Evolutionary conservation across 1,284 basidiomycete species (phyloP).

Genomic region (Sutorius eximius): DNA sequence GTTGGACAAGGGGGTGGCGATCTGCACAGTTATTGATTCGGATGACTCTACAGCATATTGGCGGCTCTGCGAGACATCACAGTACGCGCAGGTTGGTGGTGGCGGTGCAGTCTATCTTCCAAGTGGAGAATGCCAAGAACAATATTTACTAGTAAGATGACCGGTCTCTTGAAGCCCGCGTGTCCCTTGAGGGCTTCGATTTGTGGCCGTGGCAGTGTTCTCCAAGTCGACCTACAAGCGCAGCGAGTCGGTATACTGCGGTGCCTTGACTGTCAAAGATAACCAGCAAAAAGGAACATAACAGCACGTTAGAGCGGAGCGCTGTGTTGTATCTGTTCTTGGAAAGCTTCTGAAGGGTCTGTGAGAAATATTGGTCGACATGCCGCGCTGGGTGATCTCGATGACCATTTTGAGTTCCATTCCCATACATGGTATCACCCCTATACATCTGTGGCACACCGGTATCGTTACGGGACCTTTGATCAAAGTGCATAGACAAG

Average conservation of each 20-base stretch:
- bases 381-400: conserved; percentile 9
- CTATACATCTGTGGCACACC: conserved; percentile 4
- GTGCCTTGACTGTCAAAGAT: neutral
- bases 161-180: neutral
- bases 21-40: neutral
- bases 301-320: neutral
- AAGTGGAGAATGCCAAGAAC: neutral
- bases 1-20: neutral
- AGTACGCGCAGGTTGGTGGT: neutral
- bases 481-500: neutral
- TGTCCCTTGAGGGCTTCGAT: neutral
- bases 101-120: conserved; percentile 2
- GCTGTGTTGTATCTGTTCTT: neutral
- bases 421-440: conserved; percentile 21
- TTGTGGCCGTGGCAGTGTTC: neutral
- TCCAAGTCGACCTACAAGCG: conserved; percentile 8
- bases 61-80: neutral
- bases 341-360: neutral
- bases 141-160: neutral
- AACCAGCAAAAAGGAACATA: neutral
- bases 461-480: neutral
- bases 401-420: conserved; percentile 11
- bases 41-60: conserved; percentile 14
- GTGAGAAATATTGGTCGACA: neutral
- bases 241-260: conserved; percentile 6